Evolutionary conservation across 1,284 basidiomycete species (phyloP).

Genomic region (Xerocomus minutiporus): DNA sequence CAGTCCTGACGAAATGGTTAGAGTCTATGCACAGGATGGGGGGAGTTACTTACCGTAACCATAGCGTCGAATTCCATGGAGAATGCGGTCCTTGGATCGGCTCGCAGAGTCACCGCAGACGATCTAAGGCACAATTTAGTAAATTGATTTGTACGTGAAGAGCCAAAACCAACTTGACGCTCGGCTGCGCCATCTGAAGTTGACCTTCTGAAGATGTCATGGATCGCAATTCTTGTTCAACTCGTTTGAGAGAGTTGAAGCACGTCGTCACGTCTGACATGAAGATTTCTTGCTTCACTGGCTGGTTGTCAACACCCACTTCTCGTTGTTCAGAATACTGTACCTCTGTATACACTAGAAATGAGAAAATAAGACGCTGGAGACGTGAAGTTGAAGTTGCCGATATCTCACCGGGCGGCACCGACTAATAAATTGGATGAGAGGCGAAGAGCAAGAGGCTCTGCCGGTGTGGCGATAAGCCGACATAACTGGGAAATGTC

Average conservation of each 20-base stretch:
- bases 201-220: constrained; percentile 41
- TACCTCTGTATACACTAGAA: constrained; percentile 69
- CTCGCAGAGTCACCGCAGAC: constrained; percentile 54
- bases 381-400: not conserved
- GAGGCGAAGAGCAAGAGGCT: constrained; percentile 78
- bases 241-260: constrained; percentile 68
- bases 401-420: constrained; percentile 61
- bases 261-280: constrained; percentile 75
- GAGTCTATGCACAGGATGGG: not conserved
- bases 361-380: constrained; percentile 27
- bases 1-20: constrained; percentile 46
- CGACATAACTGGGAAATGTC: constrained; percentile 77
- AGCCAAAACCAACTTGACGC: constrained; percentile 46
- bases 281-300: constrained; percentile 81
- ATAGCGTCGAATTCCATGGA: constrained; percentile 64
- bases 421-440: constrained; percentile 86
- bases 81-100: constrained; percentile 50
- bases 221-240: constrained; percentile 58
- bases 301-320: not conserved
- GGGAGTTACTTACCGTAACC: constrained; percentile 49
- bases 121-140: constrained; percentile 37
- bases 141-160: not conserved
- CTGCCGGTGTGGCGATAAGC: constrained; percentile 74
- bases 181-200: constrained; percentile 67
- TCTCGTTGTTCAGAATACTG: not conserved